Evolutionary conservation across 257 asterid genomes (phyloP), one percentile per base, ranked within the genome.

Genomic region (Handroanthus guayacan): DNA sequence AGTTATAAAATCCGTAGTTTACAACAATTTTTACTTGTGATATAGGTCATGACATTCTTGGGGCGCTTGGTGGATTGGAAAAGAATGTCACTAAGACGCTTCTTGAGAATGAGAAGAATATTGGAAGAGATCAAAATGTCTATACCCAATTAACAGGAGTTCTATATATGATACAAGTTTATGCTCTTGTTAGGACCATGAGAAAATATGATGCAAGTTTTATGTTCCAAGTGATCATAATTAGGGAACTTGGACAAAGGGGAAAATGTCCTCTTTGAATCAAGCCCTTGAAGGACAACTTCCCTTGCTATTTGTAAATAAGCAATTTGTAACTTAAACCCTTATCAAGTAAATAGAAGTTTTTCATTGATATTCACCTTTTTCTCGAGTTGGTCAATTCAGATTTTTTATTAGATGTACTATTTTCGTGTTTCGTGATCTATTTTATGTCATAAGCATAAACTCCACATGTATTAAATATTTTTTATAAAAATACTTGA

Each of bases 21-120:
- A 51, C 2, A 1, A 51, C 20, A 18, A 12, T 51, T 13, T 11
- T 3, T 66, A 0, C n/a, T 36, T 17, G 12, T 50, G 2, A 10
- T 67, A 47, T 55, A 89, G 95, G 97, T 92, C 1, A 91, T 88
- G 97, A 76, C 84, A 1, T 93, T 93, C 79, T 72, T 93, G 61
- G 87, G 90, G 37, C 90, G 97, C 1, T 78, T 93, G 75, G 97
- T 89, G 12, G 88, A 83, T 55, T 91, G 94, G 96, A 91, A 91
- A 66, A 86, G 71, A 69, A 45, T 67, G 82, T 80, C 87, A 0
- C 31, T 82, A 6, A 74, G 79, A 69, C 77, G 92, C 14, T 88
- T 84, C 1, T 84, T 81, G 20, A 79, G 84, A 48, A 75, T 82
- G 86, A 79, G 86, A 80, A 83, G 90, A 75, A 69, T 81, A 68